These are phyloP conservation scores for Pyracantha coccinea DNA, from an alignment of 331 rosid genomes.

Conservation along the genomic window DNA sequence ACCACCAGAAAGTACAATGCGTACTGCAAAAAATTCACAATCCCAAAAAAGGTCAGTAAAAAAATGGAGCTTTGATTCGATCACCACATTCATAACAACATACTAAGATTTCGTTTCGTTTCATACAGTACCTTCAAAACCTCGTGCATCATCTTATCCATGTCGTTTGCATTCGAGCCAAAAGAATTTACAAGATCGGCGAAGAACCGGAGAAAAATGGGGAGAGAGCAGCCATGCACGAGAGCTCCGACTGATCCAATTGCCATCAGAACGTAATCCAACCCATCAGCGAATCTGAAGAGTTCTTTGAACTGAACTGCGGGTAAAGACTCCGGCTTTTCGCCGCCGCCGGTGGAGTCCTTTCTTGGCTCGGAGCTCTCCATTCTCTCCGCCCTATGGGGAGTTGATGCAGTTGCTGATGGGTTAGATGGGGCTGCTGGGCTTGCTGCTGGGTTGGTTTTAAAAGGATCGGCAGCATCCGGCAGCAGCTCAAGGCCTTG, in stretches of 20 bases:
- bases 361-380: constrained; percentile 35
- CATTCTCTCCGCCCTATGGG: constrained; percentile 21
- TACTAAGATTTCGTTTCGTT: neutral
- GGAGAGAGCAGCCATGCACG: constrained; percentile 91
- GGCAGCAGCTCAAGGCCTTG: constrained; percentile 78
- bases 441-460: constrained; percentile 31
- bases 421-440: constrained; percentile 9
- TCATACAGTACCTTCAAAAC: constrained; percentile 59
- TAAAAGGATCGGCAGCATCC: constrained; percentile 26
- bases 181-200: constrained; percentile 98
- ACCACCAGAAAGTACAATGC: constrained; percentile 94
- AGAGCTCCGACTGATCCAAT: constrained; percentile 87
- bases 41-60: neutral
- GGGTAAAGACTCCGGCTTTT: constrained; percentile 45
- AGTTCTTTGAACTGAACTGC: constrained; percentile 59
- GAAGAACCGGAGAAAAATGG: constrained; percentile 86
- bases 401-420: neutral
- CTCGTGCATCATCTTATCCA: constrained; percentile 84
- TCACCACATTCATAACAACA: constrained; percentile 5
- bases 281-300: constrained; percentile 87
- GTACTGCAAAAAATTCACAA: constrained; percentile 53
- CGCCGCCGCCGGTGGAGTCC: constrained; percentile 20
- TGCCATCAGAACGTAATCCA: constrained; percentile 73
- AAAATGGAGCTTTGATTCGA: neutral
- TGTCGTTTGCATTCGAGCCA: constrained; percentile 75